These are phyloP conservation scores for Scedosporium dehoogii DNA, from an alignment of 2,329 filamentous ascomycete genomes.

Conservation along the genomic window DNA sequence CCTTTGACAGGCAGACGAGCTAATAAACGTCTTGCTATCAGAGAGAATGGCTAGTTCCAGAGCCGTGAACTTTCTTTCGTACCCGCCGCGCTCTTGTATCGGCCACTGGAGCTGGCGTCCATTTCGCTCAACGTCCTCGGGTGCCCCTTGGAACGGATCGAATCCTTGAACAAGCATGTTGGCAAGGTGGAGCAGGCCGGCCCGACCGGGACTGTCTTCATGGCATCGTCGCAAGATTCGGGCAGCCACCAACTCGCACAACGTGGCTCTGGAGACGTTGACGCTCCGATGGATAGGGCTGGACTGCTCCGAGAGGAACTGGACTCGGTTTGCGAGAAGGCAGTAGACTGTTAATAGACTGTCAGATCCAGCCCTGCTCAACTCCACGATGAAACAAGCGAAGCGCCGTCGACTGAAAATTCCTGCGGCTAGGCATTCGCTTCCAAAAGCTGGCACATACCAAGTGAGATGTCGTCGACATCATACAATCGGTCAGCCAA, in stretches of 20 bases:
- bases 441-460: too few relatives aligned
- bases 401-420: too few relatives aligned
- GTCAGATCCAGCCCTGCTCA: too few relatives aligned
- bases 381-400: too few relatives aligned
- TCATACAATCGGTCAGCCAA: too few relatives aligned
- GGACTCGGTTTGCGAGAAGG: slow-evolving; percentile 68
- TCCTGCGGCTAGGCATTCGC: too few relatives aligned
- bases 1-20: slow-evolving; percentile 68
- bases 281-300: slow-evolving; percentile 71
- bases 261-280: slow-evolving; percentile 63
- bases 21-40: slow-evolving; percentile 69
- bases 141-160: slow-evolving; percentile 76
- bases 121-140: slow-evolving; percentile 46
- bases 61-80: slow-evolving; percentile 52
- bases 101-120: slow-evolving; percentile 37
- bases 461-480: too few relatives aligned
- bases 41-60: slow-evolving; percentile 77
- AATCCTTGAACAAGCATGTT: slow-evolving; percentile 78
- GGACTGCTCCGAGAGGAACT: slow-evolving; percentile 69
- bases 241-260: slow-evolving; percentile 73
- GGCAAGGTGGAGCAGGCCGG: slow-evolving; percentile 62
- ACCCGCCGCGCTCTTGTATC: slow-evolving; percentile 6
- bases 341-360: slow-evolving; percentile 55
- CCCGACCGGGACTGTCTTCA: slow-evolving; percentile 64
- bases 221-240: slow-evolving; percentile 69